Base-by-base conservation (phyloP, 495 filamentous ascomycete genomes). In the Podospora fimiseda region DNA sequence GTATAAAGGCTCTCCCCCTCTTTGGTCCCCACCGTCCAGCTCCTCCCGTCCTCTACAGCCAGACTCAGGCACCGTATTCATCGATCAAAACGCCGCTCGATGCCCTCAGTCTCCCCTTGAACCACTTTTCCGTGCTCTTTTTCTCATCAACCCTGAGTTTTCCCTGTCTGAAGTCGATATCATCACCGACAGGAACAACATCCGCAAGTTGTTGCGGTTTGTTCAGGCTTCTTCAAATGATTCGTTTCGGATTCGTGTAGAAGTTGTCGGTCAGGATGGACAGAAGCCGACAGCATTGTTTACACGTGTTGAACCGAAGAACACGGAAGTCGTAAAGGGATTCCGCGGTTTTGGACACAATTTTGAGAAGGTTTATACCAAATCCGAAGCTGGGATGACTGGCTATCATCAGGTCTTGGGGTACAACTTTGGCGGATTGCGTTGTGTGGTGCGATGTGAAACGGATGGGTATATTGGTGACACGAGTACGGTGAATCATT, bases 141-240 rank as follows among this genome's bases (percentile, higher is more conserved):
- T 69, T 43, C 61, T 65, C 21, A 58, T 62, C 15, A 47, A 74
- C 15, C 76, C 78, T 22, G 61, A 60, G 5, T 76, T 74, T 42
- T 61, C 78, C 41, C 68, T 79, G 33, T 22, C 43, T 20, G 51
- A 57, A 0, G 58, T 75, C 38, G 73, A 81, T 53, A 46, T 80
- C 21, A 64, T 80, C 23, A 77, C 71, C 5, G 78, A 82, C 53
- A 68, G 77, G 33, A 74, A 72, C 53, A 80, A 75, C 52, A 66
- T 82, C 37, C 77, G 77, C 23, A 75, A 78, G 51, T 69, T 81
- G 24, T 65, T 80, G 14, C 58, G 63, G 2, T 80, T 79, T 52
- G 46, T 80, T 47, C 62, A 74, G 27, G 66, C 70, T 4, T 49
- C 40, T 41, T 52, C 48, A 9, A 40, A n/a, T 5, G 61, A 70